Conservation (phyloP, 441 rosid genomes). For the Populus hybrid region DNA sequence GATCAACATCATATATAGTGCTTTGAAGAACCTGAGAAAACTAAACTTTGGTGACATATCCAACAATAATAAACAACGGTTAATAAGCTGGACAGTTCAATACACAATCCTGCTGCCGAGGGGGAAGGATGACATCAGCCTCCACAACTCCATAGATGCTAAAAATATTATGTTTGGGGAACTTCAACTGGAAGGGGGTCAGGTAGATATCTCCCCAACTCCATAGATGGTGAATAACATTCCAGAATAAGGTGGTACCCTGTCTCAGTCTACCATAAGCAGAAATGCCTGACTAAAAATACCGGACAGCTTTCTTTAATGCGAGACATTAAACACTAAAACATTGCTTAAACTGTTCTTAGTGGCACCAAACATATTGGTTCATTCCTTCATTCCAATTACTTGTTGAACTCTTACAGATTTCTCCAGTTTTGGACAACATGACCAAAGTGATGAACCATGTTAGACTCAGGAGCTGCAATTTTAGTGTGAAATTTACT, state of each 20-base stretch:
- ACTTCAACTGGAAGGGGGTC: neutral
- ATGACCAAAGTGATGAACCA: neutral
- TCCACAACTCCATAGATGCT: neutral
- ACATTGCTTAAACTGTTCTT: neutral
- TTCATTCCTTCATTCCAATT: neutral
- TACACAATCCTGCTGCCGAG: neutral
- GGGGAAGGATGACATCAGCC: neutral
- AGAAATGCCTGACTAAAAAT: neutral
- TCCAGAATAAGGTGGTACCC: neutral
- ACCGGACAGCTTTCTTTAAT: neutral
- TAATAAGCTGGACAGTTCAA: neutral
- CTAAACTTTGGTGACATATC: neutral
- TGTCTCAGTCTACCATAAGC: neutral
- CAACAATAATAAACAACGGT: neutral
- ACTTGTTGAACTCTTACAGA: neutral
- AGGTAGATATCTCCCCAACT: neutral
- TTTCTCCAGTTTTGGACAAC: neutral
- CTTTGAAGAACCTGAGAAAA: constrained; percentile 81
- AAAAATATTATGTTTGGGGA: neutral
- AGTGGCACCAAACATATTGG: neutral
- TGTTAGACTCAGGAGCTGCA: neutral
- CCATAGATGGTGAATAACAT: neutral
- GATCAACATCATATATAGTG: constrained; percentile 98
- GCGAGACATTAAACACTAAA: neutral
- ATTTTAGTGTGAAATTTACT: no score